Conservation (phyloP, 2,329 filamentous ascomycete genomes). For the Claviceps sp. region DNA sequence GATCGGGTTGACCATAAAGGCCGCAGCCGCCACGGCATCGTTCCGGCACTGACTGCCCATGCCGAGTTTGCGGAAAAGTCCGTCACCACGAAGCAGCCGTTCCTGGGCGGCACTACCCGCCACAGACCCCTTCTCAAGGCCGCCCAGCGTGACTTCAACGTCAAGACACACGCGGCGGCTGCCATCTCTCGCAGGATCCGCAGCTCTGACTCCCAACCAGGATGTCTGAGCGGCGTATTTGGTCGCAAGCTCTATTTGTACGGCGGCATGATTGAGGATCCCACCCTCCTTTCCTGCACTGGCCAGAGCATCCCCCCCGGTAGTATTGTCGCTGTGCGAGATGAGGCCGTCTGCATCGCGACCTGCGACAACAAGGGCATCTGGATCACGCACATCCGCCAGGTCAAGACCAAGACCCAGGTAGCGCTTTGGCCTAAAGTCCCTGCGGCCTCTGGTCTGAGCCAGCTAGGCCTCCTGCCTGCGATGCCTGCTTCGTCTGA, state of each 20-base stretch:
- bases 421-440: constrained; percentile 27
- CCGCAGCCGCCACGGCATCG: constrained; percentile 3
- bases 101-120: constrained; percentile 23
- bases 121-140: constrained; percentile 26
- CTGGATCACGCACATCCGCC: constrained; percentile 27
- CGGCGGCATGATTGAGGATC: constrained; percentile 25
- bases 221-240: constrained; percentile 23
- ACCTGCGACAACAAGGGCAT: constrained; percentile 25
- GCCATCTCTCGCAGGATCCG: constrained; percentile 28
- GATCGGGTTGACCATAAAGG: background rate
- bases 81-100: constrained; percentile 20
- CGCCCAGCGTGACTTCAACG: constrained; percentile 22
- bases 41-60: constrained; percentile 14
- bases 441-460: constrained; percentile 21
- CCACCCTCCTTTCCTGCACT: constrained; percentile 3
- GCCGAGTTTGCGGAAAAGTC: constrained; percentile 16
- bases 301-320: constrained; percentile 7
- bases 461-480: constrained; percentile 19
- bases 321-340: constrained; percentile 22
- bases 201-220: constrained; percentile 28
- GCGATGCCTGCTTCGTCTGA: constrained; percentile 6
- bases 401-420: constrained; percentile 23
- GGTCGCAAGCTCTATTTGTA: constrained; percentile 25
- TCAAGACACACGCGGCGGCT: constrained; percentile 18
- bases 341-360: constrained; percentile 22